These are phyloP conservation scores for Symbiotaphrina buchneri DNA, from an alignment of 495 filamentous ascomycete genomes.

Conservation along the genomic window DNA sequence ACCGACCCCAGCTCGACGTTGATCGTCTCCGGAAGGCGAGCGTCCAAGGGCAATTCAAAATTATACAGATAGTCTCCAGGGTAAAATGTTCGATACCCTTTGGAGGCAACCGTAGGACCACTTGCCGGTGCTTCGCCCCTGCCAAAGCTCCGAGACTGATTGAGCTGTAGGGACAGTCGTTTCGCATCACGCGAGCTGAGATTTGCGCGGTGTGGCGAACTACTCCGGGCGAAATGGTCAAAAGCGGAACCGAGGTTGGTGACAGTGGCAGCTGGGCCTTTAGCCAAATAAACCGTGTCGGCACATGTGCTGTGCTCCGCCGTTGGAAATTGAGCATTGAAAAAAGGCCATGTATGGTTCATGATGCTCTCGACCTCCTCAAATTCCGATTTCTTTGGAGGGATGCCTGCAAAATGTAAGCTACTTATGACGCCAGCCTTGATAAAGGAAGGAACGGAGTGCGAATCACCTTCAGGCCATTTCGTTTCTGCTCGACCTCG, in stretches of 20 bases:
- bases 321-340: conserved; percentile 44
- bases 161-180: conserved; percentile 55
- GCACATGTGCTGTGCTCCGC: conserved; percentile 43
- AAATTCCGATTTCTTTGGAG: conserved; percentile 64
- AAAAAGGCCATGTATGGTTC: conserved; percentile 61
- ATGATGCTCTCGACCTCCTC: conserved; percentile 61
- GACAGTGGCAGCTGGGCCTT: conserved; percentile 9
- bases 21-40: conserved; percentile 77
- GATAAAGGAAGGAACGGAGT: not conserved
- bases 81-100: conserved; percentile 73
- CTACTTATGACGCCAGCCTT: not conserved
- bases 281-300: conserved; percentile 29
- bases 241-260: conserved; percentile 11
- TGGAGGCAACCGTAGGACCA: conserved; percentile 34
- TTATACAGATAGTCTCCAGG: conserved; percentile 87
- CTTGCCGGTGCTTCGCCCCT: conserved; percentile 45
- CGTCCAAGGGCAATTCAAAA: conserved; percentile 88
- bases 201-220: conserved; percentile 12
- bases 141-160: conserved; percentile 69
- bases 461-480: conserved; percentile 68
- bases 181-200: conserved; percentile 26
- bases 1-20: conserved; percentile 76
- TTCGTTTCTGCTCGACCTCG: conserved; percentile 71
- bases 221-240: conserved; percentile 14
- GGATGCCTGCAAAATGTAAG: conserved; percentile 62